Conservation (phyloP, 73 alveolate species). For the Paramecium bursaria region DNA sequence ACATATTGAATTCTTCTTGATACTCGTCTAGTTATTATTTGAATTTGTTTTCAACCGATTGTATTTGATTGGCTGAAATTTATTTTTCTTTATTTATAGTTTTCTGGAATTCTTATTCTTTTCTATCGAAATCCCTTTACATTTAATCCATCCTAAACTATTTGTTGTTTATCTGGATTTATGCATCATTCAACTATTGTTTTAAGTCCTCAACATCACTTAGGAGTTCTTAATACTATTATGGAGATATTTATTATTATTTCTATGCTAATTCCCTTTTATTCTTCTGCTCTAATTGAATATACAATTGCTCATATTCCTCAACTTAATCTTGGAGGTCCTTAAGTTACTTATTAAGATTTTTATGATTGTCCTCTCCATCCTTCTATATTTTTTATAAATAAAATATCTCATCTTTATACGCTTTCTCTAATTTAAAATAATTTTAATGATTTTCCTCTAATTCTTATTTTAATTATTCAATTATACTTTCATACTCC, state of each 20-base stretch:
- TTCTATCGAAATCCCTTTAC: conserved; percentile 5
- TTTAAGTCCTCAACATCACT: not conserved
- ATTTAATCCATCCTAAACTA: conserved; percentile 1
- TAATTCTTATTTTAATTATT: conserved; percentile 13
- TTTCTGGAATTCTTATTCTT: conserved; percentile 21
- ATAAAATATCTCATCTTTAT: not conserved
- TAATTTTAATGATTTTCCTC: conserved; percentile 36
- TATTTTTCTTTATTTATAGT: conserved; percentile 6
- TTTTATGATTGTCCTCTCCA: not conserved
- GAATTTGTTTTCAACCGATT: conserved; percentile 22
- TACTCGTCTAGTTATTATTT: conserved; percentile 45
- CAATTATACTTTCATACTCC: not conserved
- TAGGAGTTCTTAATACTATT: not conserved
- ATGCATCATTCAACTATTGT: not conserved
- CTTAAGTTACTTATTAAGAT: not conserved
- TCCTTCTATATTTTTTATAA: not conserved
- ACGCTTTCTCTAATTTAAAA: conserved; percentile 2
- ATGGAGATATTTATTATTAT: not conserved
- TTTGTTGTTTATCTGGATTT: not conserved
- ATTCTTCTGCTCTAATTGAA: not conserved
- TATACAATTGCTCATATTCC: not conserved
- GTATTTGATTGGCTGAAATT: not conserved
- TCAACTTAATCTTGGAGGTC: conserved; percentile 19
- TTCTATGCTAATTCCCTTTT: not conserved
- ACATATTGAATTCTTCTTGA: conserved; percentile 35